Percentiles rank a stretch among this genome's conserved stretches.
These are phyloP conservation scores for Butyriboletus loyo DNA, from an alignment of 768 basidiomycete genomes.

Conservation along the genomic window DNA sequence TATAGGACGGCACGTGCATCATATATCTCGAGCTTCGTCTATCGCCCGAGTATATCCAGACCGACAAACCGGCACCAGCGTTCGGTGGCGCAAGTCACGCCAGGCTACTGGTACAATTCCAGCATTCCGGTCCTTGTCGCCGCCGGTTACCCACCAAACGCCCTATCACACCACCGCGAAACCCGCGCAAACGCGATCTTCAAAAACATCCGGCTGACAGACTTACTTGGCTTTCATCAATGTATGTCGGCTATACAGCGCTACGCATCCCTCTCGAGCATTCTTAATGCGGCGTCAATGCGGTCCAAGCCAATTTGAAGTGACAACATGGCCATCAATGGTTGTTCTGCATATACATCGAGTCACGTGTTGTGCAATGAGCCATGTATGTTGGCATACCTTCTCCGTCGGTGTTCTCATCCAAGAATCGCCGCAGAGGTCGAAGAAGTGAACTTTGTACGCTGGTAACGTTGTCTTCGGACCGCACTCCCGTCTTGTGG, in stretches of 20 bases:
- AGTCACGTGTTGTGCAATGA: background rate
- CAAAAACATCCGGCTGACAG: background rate
- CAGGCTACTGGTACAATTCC: background rate
- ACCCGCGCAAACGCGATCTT: background rate
- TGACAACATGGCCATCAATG: slow-evolving; percentile 33
- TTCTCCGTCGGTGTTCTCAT: slow-evolving; percentile 32
- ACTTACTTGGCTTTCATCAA: slow-evolving; percentile 19
- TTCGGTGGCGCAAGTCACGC: background rate
- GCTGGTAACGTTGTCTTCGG: slow-evolving; percentile 40
- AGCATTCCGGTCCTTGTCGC: background rate
- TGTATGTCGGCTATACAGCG: background rate
- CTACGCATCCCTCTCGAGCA: slow-evolving; percentile 1
- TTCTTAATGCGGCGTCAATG: slow-evolving; percentile 39
- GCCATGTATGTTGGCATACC: slow-evolving; percentile 20
- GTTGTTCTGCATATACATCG: slow-evolving; percentile 18
- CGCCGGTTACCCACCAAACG: background rate
- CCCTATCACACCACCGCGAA: background rate
- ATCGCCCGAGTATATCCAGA: background rate
- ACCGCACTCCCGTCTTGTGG: slow-evolving; percentile 51
- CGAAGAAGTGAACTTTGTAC: slow-evolving; percentile 44
- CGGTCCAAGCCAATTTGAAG: slow-evolving; percentile 49
- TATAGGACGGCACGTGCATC: too few species aligned
- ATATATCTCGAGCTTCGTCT: too few species aligned
- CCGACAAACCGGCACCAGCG: background rate
- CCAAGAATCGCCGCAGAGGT: slow-evolving; percentile 41